Evolutionary conservation across 2,329 filamentous ascomycete genomes (phyloP), one percentile per base, ranked within the genome.

Genomic region (Penicillium crustosum): DNA sequence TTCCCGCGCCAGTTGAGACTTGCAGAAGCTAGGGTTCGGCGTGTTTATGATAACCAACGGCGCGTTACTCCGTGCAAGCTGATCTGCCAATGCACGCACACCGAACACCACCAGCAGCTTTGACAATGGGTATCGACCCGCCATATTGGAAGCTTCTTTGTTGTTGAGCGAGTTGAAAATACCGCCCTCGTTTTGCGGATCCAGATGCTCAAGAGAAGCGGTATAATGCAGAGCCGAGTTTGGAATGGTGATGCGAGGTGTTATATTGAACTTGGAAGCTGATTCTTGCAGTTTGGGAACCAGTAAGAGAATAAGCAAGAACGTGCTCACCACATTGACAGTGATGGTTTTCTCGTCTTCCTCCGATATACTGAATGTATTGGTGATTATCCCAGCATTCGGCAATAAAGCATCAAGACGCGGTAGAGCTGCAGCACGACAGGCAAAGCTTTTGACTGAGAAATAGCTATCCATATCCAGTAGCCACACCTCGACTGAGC

Each of bases 231-330:
- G 21, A n/a, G 51, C 64, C 2, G 62, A 66, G 19, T 62, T 65
- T 19, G 58, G 57, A 17, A 65, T 59, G 12, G 60, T 56, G 27
- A 66, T 49, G 6, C 63, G 60, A 21, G 64, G 63, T 2, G 52
- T 33, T 31, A 58, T 66, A 7, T 47, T 47, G 48, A 59, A 66
- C 12, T 49, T 59, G 42, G 25, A 49, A 35, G 47, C 47, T 5
- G 47, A 49, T 5, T n/a, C 47, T n/a, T 21, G 29, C 15, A 85
- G 70, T 66, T 80, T 82, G 1, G 82, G 82, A 33, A 84, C 44
- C 4, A 84, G 36, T 2, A 82, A 67, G 0, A 76, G 57, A 0
- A 75, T 75, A 0, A 84, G 70, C 12, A 84, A 67, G 58, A 82
- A 78, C 0, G 80, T 82, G 10, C 72, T 74, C 42, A 84, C 68